Evolutionary conservation across 106 monocot species (phyloP).

Genomic region (Posidonia australis): DNA sequence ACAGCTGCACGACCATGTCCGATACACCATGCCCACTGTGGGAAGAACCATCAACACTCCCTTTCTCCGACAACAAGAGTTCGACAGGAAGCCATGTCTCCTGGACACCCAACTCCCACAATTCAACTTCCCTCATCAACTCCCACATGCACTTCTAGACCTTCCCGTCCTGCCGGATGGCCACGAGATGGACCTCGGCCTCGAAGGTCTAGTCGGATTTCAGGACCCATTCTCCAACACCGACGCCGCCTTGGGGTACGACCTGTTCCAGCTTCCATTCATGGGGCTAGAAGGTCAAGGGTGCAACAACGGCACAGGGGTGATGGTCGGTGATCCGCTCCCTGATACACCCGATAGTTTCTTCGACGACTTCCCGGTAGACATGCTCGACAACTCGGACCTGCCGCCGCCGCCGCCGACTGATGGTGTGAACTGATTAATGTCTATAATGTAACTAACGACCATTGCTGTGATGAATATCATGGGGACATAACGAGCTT

Average conservation of each 20-base stretch:
- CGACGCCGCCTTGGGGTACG: neutral
- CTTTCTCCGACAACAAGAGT: neutral
- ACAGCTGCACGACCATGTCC: neutral
- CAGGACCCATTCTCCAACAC: neutral
- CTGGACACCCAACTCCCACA: slow-evolving; percentile 3
- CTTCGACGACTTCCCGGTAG: slow-evolving; percentile 9
- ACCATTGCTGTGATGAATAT: no score
- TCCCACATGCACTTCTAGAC: slow-evolving; percentile 9
- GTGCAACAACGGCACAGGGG: neutral
- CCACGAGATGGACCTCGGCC: slow-evolving; percentile 11
- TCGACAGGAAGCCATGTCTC: neutral
- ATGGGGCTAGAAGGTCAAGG: slow-evolving; percentile 4
- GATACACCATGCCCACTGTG: no score
- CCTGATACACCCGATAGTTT: neutral
- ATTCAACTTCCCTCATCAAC: slow-evolving; percentile 16
- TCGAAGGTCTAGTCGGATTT: slow-evolving; percentile 5
- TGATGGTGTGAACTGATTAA: no score
- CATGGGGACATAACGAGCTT: no score
- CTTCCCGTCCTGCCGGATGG: slow-evolving; percentile 25
- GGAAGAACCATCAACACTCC: neutral
- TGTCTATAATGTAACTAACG: no score
- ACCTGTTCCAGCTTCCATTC: neutral
- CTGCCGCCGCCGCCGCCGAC: neutral
- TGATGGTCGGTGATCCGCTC: neutral
- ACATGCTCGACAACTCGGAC: slow-evolving; percentile 10